Evolutionary conservation across 768 basidiomycete species (phyloP), one percentile per base, ranked within the genome.

Genomic region (Sporobolomyces phaffii): DNA sequence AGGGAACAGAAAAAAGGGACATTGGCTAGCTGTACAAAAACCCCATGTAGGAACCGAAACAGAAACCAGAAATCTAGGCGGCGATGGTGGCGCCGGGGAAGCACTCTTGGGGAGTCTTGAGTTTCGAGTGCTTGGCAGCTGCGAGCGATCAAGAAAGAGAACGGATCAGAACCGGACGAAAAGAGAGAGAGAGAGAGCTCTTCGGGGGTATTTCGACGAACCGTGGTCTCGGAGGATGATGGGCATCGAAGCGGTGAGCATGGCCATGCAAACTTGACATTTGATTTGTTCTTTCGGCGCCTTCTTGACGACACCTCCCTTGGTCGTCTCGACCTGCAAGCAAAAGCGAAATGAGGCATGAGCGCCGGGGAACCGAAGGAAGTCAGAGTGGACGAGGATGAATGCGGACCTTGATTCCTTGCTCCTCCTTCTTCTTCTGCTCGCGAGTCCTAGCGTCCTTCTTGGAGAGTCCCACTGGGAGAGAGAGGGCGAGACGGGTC

Each of bases 221-320:
- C 51, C 56, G 43, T 58, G 56, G 33, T 63, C 52, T 20, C 52
- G 52, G 20, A 63, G 52, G 34, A 44, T 34, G 40, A 63, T 22
- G 5, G 52, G 61, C 61, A 44, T 62, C 18, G 50, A 53, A 10
- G 41, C 61, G 20, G 24, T 47, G 29, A 52, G n/a, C 50, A 53
- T 53, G n/a, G 22, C 1, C 17, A 53, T 62, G 51, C 61, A 62
- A 3, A 62, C 61, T 7, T 50, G 53, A 51, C 61, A 62, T 41
- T 62, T 50, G 43, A 62, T 62, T 20, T 52, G 50, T 3, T 40
- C 13, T 29, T 62, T 62, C 2, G 61, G 9, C 1, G 61, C 50
- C 51, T 62, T 62, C 61, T 62, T 62, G 18, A 44, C 50, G n/a
- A 62, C 61, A 34, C 61, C 61, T 51, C 61, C 61, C 34, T 51